Evolutionary conservation across 176 grass and related monocot genomes (phyloP), one percentile per base, ranked within the genome.

Genomic region (Juncus inflexus): DNA sequence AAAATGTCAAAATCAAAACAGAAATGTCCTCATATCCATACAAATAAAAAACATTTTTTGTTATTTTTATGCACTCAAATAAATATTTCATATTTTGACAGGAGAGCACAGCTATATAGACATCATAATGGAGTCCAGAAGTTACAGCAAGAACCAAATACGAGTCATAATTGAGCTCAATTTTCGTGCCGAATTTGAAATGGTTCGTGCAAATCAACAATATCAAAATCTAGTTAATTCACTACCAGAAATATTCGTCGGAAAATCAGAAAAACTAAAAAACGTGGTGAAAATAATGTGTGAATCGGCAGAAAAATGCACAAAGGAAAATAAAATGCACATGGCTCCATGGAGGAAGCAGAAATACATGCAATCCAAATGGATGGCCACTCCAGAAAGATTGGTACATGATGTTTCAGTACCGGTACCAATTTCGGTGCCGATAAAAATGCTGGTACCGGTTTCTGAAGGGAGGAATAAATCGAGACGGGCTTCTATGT

Each of bases 291-390:
- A 57, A 54, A 76, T 86, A 58, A 78, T 90, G 74, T 95, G 80
- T 55, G 74, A 56, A 4, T 73, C 90, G 2, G 86, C 86, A 12
- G 83, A 89, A 79, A 81, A 81, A 73, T 84, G 86, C 86, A 85
- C 82, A 79, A 77, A 83, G 58, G 86, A 95, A 68, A 90, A 76
- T 80, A 42, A 38, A 61, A 81, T 86, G 90, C 79, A 95, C 83
- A 95, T 95, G 83, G 82, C 79, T 0, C 90, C 90, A 9, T 90
- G 90, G 82, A 42, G 85, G 59, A 89, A 89, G 79, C 82, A 78
- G 57, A 84, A 97, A 73, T 92, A 92, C 85, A 99, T 99, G 94
- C 78, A 86, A 74, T 74, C 88, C 45, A 99, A 99, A 73, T 99
- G 88, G 88, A 69, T 86, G 37, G 79, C 73, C 60, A 83, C 82